These are phyloP conservation scores for Nepenthes gracilis DNA, from an alignment of 148 eudicot genomes.

Conservation along the genomic window DNA sequence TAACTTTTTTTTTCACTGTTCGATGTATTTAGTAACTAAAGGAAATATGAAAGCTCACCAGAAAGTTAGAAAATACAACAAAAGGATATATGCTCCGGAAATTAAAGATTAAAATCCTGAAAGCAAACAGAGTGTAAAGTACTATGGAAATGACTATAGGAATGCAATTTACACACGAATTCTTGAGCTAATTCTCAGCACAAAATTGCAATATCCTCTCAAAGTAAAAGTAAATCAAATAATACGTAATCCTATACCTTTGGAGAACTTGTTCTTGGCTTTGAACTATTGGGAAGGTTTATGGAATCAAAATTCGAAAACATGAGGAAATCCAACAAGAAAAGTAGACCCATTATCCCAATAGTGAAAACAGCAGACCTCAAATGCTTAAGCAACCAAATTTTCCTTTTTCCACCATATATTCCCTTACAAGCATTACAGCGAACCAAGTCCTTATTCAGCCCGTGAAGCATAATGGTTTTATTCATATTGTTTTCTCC, in stretches of 20 bases:
- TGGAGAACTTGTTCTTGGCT: constrained; percentile 8
- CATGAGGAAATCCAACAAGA: constrained; percentile 64
- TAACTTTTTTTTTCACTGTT: too few species aligned
- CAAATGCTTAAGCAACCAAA: constrained; percentile 42
- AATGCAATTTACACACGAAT: not conserved
- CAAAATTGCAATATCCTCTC: too few species aligned
- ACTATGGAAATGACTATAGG: not conserved
- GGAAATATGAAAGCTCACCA: too few species aligned
- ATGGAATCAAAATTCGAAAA: constrained; percentile 32
- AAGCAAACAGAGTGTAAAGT: too few species aligned
- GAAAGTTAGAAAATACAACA: too few species aligned
- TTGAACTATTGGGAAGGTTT: constrained; percentile 13
- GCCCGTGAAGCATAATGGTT: constrained; percentile 21
- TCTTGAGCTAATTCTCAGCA: not conserved
- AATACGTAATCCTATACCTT: constrained; percentile 17
- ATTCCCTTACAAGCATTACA: constrained; percentile 32
- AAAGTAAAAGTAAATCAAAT: not conserved
- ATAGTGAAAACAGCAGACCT: constrained; percentile 35
- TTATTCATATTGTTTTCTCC: constrained; percentile 27
- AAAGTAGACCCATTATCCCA: constrained; percentile 36
- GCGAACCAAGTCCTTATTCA: constrained; percentile 30
- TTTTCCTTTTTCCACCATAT: constrained; percentile 37
- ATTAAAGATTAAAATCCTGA: too few species aligned
- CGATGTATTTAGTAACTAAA: too few species aligned
- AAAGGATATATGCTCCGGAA: too few species aligned